Evolutionary conservation across 805 yeast species (phyloP).

Genomic region (Teunomyces funiuensis): DNA sequence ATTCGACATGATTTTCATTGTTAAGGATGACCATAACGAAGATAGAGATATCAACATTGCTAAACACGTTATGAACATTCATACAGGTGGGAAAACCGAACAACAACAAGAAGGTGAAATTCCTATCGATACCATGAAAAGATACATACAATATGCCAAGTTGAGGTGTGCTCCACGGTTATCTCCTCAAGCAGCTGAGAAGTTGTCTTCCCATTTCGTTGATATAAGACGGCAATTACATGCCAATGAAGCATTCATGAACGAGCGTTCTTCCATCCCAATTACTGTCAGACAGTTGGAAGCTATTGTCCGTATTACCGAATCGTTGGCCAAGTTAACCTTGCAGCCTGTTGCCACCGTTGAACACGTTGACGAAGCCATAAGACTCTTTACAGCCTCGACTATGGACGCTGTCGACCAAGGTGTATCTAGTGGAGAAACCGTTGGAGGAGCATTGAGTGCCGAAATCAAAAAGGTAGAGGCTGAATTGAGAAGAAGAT

Average conservation of each 20-base stretch:
- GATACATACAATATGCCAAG: conserved; percentile 89
- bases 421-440: conserved; percentile 48
- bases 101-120: conserved; percentile 71
- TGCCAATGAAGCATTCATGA: conserved; percentile 73
- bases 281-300: conserved; percentile 97
- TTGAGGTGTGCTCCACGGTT: conserved; percentile 90
- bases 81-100: conserved; percentile 64
- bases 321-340: conserved; percentile 84
- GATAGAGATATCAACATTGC: conserved; percentile 87
- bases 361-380: conserved; percentile 93
- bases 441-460: conserved; percentile 53
- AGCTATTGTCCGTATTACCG: conserved; percentile 94
- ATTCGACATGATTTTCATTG: conserved; percentile 97
- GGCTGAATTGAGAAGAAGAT: conserved; percentile 79
- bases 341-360: conserved; percentile 81
- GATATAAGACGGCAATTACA: conserved; percentile 83
- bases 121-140: conserved; percentile 85
- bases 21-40: conserved; percentile 91
- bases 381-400: conserved; percentile 90
- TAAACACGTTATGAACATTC: conserved; percentile 90
- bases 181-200: conserved; percentile 85
- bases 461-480: conserved; percentile 79
- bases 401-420: conserved; percentile 93
- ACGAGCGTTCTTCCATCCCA: conserved; percentile 93
- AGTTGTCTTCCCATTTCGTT: conserved; percentile 88